Percentiles rank a stretch among this genome's conserved stretches.
These are phyloP conservation scores for Leccinum variicolor DNA, from an alignment of 768 basidiomycete species.

Conservation along the genomic window DNA sequence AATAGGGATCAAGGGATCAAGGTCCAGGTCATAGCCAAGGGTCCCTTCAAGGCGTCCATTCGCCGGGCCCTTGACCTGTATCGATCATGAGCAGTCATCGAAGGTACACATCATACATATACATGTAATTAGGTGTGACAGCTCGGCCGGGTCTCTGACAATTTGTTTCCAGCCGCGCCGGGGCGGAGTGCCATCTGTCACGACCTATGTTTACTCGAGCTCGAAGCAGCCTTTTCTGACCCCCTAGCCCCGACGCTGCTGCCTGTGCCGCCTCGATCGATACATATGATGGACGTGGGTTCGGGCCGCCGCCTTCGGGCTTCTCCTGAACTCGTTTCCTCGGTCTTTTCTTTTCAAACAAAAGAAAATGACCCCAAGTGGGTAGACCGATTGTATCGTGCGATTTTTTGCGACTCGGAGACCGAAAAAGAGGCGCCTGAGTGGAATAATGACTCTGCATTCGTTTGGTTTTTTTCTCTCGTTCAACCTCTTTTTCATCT, in stretches of 20 bases:
- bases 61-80: neutral
- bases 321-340: neutral
- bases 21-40: neutral
- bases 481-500: neutral
- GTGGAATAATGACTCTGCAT: neutral
- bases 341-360: neutral
- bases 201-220: neutral
- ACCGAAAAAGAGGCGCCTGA: neutral
- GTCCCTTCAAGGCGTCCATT: neutral
- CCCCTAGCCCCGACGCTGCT: neutral
- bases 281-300: neutral
- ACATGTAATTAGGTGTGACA: neutral
- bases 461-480: neutral
- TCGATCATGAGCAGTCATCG: neutral
- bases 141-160: neutral
- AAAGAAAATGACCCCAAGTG: neutral
- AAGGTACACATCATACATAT: neutral
- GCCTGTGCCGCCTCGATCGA: neutral
- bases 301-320: neutral
- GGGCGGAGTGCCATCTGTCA: neutral
- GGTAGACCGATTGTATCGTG: constrained; percentile 13
- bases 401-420: neutral
- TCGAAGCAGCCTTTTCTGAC: neutral
- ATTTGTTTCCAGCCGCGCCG: neutral
- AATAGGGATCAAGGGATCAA: neutral